These are phyloP conservation scores for Umbelopsis sp. DNA, from an alignment of 192 early-diverging fungal species.

Conservation along the genomic window DNA sequence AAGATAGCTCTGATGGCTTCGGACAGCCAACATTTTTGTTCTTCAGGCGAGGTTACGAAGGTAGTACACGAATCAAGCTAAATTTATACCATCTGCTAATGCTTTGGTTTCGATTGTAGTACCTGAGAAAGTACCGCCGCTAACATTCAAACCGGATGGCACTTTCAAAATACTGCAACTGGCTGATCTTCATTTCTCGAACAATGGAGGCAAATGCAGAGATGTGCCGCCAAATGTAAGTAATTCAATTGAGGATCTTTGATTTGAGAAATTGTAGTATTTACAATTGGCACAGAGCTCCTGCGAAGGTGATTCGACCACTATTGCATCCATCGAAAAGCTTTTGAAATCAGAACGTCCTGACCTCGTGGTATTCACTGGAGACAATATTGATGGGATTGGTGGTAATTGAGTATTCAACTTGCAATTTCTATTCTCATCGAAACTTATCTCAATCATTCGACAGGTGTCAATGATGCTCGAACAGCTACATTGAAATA, in stretches of 20 bases:
- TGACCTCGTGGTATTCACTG: constrained; percentile 48
- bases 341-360: constrained; percentile 47
- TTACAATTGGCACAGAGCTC: constrained; percentile 31
- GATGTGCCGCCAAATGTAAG: constrained; percentile 39
- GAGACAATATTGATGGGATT: constrained; percentile 48
- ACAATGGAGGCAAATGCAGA: constrained; percentile 41
- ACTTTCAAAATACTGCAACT: constrained; percentile 54
- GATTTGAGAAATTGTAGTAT: too few species aligned
- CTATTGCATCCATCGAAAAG: constrained; percentile 41
- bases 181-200: constrained; percentile 51
- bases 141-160: constrained; percentile 42
- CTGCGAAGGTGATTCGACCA: constrained; percentile 46
- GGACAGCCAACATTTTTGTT: constrained; percentile 30
- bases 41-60: constrained; percentile 21
- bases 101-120: not conserved
- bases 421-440: not conserved
- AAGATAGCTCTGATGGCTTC: constrained; percentile 14
- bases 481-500: constrained; percentile 32
- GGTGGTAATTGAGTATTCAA: not conserved
- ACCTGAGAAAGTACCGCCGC: not conserved
- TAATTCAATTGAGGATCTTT: not conserved
- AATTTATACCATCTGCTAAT: not conserved
- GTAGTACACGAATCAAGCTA: not conserved
- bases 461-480: constrained; percentile 26
- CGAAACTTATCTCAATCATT: too few species aligned